Evolutionary conservation across 371 early-diverging fungal genomes (phyloP).

Genomic region (Apophysomyces elegans): DNA sequence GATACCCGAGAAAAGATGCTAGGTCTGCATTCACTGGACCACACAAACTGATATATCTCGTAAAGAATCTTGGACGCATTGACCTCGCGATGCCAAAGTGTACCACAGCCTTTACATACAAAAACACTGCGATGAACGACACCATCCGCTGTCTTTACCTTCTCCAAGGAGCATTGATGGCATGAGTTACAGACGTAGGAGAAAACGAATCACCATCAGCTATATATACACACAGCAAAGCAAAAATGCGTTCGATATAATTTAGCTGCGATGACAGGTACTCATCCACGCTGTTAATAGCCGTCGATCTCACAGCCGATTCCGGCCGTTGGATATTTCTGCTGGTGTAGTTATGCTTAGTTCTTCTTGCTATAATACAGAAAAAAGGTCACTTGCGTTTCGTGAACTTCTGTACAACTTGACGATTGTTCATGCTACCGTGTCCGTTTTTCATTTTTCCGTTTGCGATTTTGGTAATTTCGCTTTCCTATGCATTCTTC

Average conservation of each 20-base stretch:
- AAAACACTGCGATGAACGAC: not conserved
- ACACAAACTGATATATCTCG: too few relatives aligned
- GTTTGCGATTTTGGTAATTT: too few relatives aligned
- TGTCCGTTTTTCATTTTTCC: too few relatives aligned
- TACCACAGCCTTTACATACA: not conserved
- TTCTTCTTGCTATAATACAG: not conserved
- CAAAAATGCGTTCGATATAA: too few relatives aligned
- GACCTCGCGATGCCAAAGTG: not conserved
- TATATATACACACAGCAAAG: not conserved
- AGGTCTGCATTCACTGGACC: too few relatives aligned
- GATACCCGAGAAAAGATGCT: too few relatives aligned
- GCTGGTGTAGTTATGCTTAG: not conserved
- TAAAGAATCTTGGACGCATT: too few relatives aligned
- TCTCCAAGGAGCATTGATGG: not conserved
- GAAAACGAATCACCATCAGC: too few relatives aligned
- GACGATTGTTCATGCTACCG: not conserved
- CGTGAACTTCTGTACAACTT: not conserved
- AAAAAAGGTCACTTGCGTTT: not conserved
- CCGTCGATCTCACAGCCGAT: not conserved
- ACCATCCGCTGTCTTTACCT: not conserved
- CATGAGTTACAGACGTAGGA: not conserved
- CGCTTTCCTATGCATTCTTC: too few relatives aligned
- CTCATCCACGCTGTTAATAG: not conserved
- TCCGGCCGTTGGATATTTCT: not conserved
- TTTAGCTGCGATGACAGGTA: not conserved